A percentile compares a stretch with the other conserved stretches of the same genome.
Conservation (phyloP, 257 asterid genomes). For the Leonotis leonurus region DNA sequence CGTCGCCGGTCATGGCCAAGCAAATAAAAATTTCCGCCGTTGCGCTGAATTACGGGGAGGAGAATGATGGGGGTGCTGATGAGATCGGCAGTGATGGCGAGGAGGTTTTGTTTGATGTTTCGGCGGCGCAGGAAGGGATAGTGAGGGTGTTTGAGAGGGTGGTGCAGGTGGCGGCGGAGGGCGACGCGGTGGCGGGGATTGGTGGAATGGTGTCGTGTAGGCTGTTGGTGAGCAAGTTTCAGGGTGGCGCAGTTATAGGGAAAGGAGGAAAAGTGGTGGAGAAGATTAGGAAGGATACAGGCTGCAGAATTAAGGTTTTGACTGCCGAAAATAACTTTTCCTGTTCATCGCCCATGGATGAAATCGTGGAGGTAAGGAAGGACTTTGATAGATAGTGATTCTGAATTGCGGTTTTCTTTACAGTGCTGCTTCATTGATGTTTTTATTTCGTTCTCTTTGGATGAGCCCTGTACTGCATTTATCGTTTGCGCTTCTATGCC, state of each 20-base stretch:
- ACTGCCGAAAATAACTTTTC: conserved; percentile 27
- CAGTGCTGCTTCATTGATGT: background rate
- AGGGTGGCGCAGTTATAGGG: conserved; percentile 69
- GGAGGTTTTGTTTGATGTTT: conserved; percentile 34
- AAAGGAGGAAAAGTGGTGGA: conserved; percentile 67
- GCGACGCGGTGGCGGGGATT: conserved; percentile 22
- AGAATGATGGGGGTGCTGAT: conserved; percentile 13
- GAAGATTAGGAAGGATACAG: conserved; percentile 59
- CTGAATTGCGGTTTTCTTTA: too few relatives aligned
- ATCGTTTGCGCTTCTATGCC: background rate
- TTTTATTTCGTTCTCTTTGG: background rate
- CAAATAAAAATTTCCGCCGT: conserved; percentile 20
- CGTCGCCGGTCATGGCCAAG: conserved; percentile 27
- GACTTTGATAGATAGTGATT: background rate
- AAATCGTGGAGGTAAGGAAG: conserved; percentile 68
- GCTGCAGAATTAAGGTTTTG: conserved; percentile 59
- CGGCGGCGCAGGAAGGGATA: conserved; percentile 75
- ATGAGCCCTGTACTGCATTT: background rate
- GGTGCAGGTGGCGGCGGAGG: conserved; percentile 62
- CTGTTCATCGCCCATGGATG: conserved; percentile 32
- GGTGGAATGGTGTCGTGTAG: conserved; percentile 54
- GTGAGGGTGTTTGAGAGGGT: conserved; percentile 74
- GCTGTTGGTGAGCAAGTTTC: conserved; percentile 45
- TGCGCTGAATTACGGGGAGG: conserved; percentile 1
- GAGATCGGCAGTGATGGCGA: background rate